Percentiles rank a stretch among this genome's conserved stretches.
Conservation (phyloP, 2,329 filamentous ascomycete genomes). For the Colletotrichum chrysophilum region DNA sequence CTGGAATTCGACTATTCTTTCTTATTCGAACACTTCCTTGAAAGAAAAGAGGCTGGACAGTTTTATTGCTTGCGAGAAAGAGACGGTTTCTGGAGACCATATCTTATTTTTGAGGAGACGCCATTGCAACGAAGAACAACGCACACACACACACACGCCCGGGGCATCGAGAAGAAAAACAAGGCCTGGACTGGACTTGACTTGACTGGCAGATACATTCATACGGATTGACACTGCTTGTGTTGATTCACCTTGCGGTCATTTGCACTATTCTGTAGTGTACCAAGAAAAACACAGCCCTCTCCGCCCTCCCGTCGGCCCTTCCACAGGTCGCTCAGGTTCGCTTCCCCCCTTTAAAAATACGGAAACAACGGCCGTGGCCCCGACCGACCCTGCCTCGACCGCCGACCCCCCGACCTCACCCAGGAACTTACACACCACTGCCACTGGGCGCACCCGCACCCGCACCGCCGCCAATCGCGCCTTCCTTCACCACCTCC, state of each 20-base stretch:
- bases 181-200: background rate
- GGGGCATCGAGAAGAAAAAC: background rate
- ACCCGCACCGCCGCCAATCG: background rate
- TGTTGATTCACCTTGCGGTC: background rate
- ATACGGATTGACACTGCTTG: background rate
- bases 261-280: background rate
- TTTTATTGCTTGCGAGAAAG: background rate
- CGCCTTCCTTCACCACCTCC: background rate
- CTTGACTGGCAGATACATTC: background rate
- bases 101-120: background rate
- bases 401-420: background rate
- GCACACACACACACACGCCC: background rate
- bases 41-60: conserved; percentile 9
- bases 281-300: background rate
- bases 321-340: background rate
- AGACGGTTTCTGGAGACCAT: background rate
- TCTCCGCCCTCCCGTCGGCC: background rate
- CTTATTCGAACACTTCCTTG: background rate
- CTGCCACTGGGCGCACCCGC: background rate
- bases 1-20: conserved; percentile 6
- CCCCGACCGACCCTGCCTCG: background rate
- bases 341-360: background rate
- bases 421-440: conserved; percentile 3
- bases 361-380: conserved; percentile 14
- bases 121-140: background rate